Evolutionary conservation across 345 rosid species (phyloP).

Genomic region (Durio zibethinus): DNA sequence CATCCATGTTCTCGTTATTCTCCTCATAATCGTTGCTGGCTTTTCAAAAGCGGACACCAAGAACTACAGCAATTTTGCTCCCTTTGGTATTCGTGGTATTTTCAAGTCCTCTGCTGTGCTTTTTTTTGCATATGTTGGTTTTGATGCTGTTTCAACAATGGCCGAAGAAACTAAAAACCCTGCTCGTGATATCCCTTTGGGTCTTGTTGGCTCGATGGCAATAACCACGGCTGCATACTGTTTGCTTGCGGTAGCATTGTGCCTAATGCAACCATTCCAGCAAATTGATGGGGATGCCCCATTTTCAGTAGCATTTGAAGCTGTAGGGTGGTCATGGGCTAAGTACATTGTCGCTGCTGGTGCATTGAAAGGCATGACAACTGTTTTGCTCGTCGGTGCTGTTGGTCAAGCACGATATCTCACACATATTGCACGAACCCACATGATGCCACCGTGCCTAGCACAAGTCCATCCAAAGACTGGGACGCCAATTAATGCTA

Average conservation of each 20-base stretch:
- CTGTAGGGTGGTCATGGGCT: constrained; percentile 77
- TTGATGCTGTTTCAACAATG: constrained; percentile 89
- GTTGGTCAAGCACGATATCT: constrained; percentile 84
- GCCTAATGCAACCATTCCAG: constrained; percentile 56
- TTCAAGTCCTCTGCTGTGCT: constrained; percentile 69
- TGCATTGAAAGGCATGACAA: constrained; percentile 86
- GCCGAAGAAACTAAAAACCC: constrained; percentile 92
- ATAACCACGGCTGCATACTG: constrained; percentile 55
- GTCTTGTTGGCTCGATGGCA: constrained; percentile 74
- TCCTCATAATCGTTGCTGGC: constrained; percentile 74
- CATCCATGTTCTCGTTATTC: constrained; percentile 55
- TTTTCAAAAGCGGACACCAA: constrained; percentile 48
- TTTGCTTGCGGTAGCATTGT: constrained; percentile 50
- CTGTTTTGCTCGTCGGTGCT: constrained; percentile 64
- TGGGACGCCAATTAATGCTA: constrained; percentile 76
- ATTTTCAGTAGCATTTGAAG: constrained; percentile 68
- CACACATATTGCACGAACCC: constrained; percentile 83
- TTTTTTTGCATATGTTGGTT: constrained; percentile 79
- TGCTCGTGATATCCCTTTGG: constrained; percentile 66
- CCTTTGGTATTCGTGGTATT: constrained; percentile 50
- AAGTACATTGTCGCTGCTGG: constrained; percentile 78
- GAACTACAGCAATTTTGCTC: constrained; percentile 51
- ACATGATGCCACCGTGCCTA: constrained; percentile 90
- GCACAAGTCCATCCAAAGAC: constrained; percentile 60
- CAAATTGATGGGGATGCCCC: constrained; percentile 57